Conservation (phyloP, 768 basidiomycete genomes). For the Hortiboletus campestris region DNA sequence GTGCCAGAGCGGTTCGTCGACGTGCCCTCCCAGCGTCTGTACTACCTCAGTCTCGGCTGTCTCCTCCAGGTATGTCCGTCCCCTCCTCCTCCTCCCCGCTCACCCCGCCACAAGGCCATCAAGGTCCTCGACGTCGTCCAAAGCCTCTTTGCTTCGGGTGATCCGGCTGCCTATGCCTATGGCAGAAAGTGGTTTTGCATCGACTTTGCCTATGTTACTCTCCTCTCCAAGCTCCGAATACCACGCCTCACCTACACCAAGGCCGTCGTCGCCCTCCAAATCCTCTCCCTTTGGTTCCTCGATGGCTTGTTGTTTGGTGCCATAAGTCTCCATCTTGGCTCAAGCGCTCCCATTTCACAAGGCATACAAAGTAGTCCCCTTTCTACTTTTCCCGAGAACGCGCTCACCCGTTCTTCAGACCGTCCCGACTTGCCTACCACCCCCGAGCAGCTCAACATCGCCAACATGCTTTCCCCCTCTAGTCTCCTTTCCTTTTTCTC, state of each 20-base stretch:
- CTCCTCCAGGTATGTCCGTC: slow-evolving; percentile 62
- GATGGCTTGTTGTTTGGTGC: slow-evolving; percentile 74
- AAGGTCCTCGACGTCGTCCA: slow-evolving; percentile 72
- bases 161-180: slow-evolving; percentile 42
- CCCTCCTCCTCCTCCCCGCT: not conserved
- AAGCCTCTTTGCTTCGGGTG: slow-evolving; percentile 35
- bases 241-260: slow-evolving; percentile 69
- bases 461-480: slow-evolving; percentile 46
- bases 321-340: slow-evolving; percentile 54
- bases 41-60: slow-evolving; percentile 71
- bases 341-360: slow-evolving; percentile 12
- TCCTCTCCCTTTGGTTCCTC: slow-evolving; percentile 57
- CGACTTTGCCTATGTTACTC: slow-evolving; percentile 58
- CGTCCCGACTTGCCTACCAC: slow-evolving; percentile 40
- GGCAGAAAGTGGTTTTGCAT: slow-evolving; percentile 71
- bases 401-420: slow-evolving; percentile 23
- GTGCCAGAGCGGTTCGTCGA: slow-evolving; percentile 76
- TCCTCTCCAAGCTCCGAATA: slow-evolving; percentile 66
- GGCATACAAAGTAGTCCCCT: slow-evolving; percentile 34
- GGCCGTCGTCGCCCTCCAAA: slow-evolving; percentile 61
- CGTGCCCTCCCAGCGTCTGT: slow-evolving; percentile 76
- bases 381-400: not conserved
- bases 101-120: slow-evolving; percentile 50
- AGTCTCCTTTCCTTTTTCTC: slow-evolving; percentile 36
- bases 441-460: slow-evolving; percentile 45